Conservation (phyloP, 2,329 filamentous ascomycete species). For the Aspergillus sp. region DNA sequence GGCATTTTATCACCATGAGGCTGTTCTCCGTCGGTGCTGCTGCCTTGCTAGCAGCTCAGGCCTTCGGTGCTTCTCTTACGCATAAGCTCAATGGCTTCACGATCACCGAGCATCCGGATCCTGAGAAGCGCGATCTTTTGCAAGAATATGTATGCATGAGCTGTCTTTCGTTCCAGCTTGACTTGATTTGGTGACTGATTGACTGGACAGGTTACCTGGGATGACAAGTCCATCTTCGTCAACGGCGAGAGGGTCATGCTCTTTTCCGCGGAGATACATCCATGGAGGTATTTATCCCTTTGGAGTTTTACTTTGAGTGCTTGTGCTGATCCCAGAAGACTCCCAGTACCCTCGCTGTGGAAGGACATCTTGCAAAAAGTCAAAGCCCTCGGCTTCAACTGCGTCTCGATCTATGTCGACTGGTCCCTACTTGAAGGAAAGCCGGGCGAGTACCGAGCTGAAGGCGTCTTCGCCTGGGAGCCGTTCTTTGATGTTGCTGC, state of each 20-base stretch:
- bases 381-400: constrained; percentile 76
- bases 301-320: too few relatives aligned
- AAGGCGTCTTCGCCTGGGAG: constrained; percentile 70
- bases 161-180: not conserved
- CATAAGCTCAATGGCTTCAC: constrained; percentile 53
- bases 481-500: constrained; percentile 75
- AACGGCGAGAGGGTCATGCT: constrained; percentile 69
- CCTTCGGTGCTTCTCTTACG: constrained; percentile 50
- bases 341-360: constrained; percentile 63
- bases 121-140: constrained; percentile 48
- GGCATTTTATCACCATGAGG: constrained; percentile 34
- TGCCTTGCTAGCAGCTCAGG: constrained; percentile 45
- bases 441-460: constrained; percentile 65
- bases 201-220: constrained; percentile 62
- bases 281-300: constrained; percentile 51
- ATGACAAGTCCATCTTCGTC: constrained; percentile 69
- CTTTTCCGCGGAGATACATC: constrained; percentile 73
- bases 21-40: constrained; percentile 32
- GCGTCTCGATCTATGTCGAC: constrained; percentile 75
- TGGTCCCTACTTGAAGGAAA: constrained; percentile 78
- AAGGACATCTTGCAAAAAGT: constrained; percentile 80
- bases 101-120: constrained; percentile 38
- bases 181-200: not conserved
- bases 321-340: constrained; percentile 32
- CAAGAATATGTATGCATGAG: constrained; percentile 55